Base-by-base conservation (phyloP, 352 stramenopile species). In the Pythium chondricola region DNA sequence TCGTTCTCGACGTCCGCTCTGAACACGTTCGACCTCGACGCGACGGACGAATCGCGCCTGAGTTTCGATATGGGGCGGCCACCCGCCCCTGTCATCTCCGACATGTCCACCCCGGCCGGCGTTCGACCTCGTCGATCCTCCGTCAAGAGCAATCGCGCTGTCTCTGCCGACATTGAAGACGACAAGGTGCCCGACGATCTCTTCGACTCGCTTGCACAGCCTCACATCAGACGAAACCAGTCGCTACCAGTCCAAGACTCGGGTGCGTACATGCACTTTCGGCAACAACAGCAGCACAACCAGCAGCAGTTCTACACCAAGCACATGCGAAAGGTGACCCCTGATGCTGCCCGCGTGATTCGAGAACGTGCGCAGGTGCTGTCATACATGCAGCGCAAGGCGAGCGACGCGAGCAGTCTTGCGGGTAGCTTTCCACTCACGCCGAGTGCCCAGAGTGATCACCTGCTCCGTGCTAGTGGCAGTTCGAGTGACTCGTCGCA, bases 371-470 rank as follows among this genome's bases (percentile, higher is more conserved):
- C 80, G 2, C 78, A 92, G n/a, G 80, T 94, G 31, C 52, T 94
- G 27, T 86, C 83, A 55, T 94, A 94, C 52, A 74, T 94, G 57
- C 76, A 91, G 14, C 78, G 80, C 29, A 94, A 94, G 45, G 74
- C 76, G 14, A 92, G 80, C 44, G 83, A 94, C 44, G 72, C 76
- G 3, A 91, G 80, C 42, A 94, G 80, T 40, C 58, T 92, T 13
- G 65, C 75, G 13, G 65, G 72, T 8, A 85, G 67, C 41, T 74
- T 83, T 43, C 67, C 75, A 16, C 65, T 73, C 6, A 89, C 73
- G 27, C 77, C 77, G 14, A 59, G 57, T 13, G 74, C 70, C 30
- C 58, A 51, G 21, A 57, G 37, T 4, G 65, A 82, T 18, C n/a
- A n/a, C n/a, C 21, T 53, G 18, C 42, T 59, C 6, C 73, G 80